Evolutionary conservation across 2,329 filamentous ascomycete species (phyloP).

Genomic region (Sclerotinia minor): DNA sequence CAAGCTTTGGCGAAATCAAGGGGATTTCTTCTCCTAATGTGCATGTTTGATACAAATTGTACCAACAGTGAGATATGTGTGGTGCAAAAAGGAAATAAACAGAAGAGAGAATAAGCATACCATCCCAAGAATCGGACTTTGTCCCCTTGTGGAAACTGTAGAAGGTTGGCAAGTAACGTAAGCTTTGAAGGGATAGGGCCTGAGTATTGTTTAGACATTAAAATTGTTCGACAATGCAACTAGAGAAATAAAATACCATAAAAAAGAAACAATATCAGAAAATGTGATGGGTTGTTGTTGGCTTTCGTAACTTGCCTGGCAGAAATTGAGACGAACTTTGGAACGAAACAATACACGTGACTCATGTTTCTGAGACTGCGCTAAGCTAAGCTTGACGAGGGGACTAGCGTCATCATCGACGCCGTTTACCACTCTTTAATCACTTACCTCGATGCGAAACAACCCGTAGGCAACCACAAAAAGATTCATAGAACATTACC

Average conservation of each 20-base stretch:
- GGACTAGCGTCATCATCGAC: constrained; percentile 31
- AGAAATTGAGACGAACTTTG: constrained; percentile 1
- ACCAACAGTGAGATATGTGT: neutral
- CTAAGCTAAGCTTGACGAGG: constrained; percentile 16
- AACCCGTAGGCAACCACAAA: constrained; percentile 30
- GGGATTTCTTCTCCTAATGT: neutral
- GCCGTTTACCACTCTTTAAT: constrained; percentile 32
- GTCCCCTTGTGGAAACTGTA: constrained; percentile 43
- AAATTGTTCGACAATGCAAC: neutral
- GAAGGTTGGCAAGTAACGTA: constrained; percentile 38
- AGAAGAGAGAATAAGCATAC: constrained; percentile 53
- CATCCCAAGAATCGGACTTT: constrained; percentile 93
- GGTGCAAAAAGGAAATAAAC: neutral
- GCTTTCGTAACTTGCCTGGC: neutral
- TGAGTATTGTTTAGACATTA: constrained; percentile 33
- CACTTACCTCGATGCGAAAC: constrained; percentile 28
- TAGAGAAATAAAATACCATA: neutral
- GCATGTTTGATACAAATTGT: neutral
- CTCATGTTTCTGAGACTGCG: neutral
- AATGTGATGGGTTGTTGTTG: neutral
- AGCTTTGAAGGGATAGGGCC: constrained; percentile 38
- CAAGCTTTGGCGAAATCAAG: neutral
- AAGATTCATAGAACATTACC: constrained; percentile 7
- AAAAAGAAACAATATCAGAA: neutral
- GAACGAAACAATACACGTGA: constrained; percentile 4